These are phyloP conservation scores for Euphrasia confusa DNA, from an alignment of 257 asterid species.

Conservation along the genomic window DNA sequence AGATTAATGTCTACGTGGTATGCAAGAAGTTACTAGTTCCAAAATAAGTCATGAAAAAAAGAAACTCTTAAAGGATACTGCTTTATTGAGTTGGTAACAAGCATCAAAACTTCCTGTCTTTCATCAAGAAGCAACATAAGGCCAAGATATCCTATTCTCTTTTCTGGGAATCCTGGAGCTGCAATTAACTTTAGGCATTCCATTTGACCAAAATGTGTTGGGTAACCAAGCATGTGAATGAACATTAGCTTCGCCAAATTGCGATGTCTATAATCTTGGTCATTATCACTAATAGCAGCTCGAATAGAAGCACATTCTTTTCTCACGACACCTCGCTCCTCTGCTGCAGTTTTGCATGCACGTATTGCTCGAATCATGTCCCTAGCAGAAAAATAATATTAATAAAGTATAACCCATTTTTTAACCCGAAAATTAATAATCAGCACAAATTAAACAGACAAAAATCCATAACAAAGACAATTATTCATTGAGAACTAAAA, in stretches of 20 bases:
- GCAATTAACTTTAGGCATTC: slow-evolving; percentile 95
- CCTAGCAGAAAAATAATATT: slow-evolving; percentile 43
- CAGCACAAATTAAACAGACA: slow-evolving; percentile 19
- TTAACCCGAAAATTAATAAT: neutral
- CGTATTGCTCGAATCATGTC: slow-evolving; percentile 99
- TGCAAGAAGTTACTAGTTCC: slow-evolving; percentile 21
- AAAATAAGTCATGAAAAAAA: slow-evolving; percentile 18
- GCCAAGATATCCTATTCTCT: slow-evolving; percentile 98
- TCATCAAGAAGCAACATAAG: slow-evolving; percentile 98
- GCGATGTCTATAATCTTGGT: slow-evolving; percentile 86
- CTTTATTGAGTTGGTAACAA: slow-evolving; percentile 95
- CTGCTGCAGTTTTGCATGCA: slow-evolving; percentile 98
- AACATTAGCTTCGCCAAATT: slow-evolving; percentile 98
- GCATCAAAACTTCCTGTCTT: slow-evolving; percentile 98
- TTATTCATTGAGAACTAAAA: neutral
- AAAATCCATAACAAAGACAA: slow-evolving; percentile 1
- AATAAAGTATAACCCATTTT: neutral
- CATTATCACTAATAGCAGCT: slow-evolving; percentile 86
- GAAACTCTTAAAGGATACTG: slow-evolving; percentile 56
- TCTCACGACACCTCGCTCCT: slow-evolving; percentile 93
- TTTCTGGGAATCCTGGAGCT: slow-evolving; percentile 94
- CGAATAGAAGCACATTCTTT: slow-evolving; percentile 98
- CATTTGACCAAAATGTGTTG: slow-evolving; percentile 99
- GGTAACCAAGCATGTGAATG: slow-evolving; percentile 99
- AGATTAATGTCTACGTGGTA: slow-evolving; percentile 11